phyloP scores from a whole-genome alignment of 1,139 yeast species.

The Candida dubliniensis region DNA sequence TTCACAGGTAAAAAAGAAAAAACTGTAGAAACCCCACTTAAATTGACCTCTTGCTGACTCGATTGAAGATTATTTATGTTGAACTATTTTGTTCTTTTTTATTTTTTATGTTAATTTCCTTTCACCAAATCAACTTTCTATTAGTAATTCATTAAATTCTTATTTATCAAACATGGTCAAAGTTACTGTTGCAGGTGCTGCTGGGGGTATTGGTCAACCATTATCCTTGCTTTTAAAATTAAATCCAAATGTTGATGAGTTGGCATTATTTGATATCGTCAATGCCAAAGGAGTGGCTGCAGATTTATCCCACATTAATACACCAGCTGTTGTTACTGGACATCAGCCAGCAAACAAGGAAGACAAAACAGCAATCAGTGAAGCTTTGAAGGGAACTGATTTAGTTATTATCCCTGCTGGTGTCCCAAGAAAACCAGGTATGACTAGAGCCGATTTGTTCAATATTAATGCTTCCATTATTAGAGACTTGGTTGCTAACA shows the following conservation, averaged over 20 bases:
- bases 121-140: background rate
- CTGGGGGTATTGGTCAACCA: constrained; percentile 83
- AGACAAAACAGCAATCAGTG: constrained; percentile 47
- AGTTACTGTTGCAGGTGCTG: constrained; percentile 76
- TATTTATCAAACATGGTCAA: constrained; percentile 44
- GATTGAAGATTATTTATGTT: too few species aligned
- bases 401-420: constrained; percentile 80
- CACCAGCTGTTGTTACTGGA: constrained; percentile 57
- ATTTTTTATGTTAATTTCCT: background rate
- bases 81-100: background rate
- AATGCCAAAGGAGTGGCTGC: constrained; percentile 73
- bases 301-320: constrained; percentile 69
- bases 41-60: background rate
- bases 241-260: constrained; percentile 52
- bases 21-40: background rate
- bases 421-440: constrained; percentile 77
- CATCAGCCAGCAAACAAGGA: constrained; percentile 52
- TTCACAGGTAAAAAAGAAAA: background rate
- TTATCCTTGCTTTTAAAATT: constrained; percentile 63
- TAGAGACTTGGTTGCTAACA: constrained; percentile 56
- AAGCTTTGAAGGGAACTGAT: constrained; percentile 55
- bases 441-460: constrained; percentile 77
- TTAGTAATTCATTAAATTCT: background rate
- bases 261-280: constrained; percentile 66
- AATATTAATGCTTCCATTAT: constrained; percentile 72